Conservation (phyloP, 306 rosid genomes). For the Quercus ilex region DNA sequence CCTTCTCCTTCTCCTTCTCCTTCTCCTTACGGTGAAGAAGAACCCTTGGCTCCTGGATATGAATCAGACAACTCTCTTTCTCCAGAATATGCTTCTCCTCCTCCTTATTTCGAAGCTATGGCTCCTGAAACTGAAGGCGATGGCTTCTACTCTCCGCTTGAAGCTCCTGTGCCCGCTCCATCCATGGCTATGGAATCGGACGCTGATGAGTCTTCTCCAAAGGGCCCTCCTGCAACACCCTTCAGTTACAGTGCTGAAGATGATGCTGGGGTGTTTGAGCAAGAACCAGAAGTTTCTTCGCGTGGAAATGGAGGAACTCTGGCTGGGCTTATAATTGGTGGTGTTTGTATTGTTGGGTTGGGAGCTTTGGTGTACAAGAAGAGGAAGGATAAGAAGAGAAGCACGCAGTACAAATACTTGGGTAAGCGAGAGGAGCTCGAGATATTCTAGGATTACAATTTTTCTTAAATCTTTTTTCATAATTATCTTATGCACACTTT, state of each 20-base stretch:
- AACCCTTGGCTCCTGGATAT: neutral
- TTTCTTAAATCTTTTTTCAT: too few relatives aligned
- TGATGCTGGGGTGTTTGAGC: neutral
- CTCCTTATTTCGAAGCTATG: neutral
- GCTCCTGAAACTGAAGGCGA: constrained; percentile 12
- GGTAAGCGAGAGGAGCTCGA: neutral
- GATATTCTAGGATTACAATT: too few relatives aligned
- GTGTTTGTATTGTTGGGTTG: constrained; percentile 32
- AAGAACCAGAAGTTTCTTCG: neutral
- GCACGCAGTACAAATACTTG: neutral
- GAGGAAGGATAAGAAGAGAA: constrained; percentile 2
- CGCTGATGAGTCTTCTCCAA: neutral
- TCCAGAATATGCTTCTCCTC: constrained; percentile 4
- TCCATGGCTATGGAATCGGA: neutral
- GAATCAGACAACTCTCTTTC: neutral
- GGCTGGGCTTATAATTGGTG: constrained; percentile 7
- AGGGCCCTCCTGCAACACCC: constrained; percentile 1
- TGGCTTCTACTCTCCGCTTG: neutral
- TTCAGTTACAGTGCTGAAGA: constrained; percentile 24
- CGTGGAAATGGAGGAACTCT: neutral
- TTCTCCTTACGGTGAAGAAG: constrained; percentile 6
- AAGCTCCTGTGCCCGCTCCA: constrained; percentile 1
- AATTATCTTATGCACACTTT: too few relatives aligned
- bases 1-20: constrained; percentile 23
- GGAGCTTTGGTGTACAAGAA: constrained; percentile 25